A percentile compares a stretch with the other conserved stretches of the same genome.
These are phyloP conservation scores for Gaeumannomyces sp. DNA, from an alignment of 2,329 filamentous ascomycete species.

Conservation along the genomic window DNA sequence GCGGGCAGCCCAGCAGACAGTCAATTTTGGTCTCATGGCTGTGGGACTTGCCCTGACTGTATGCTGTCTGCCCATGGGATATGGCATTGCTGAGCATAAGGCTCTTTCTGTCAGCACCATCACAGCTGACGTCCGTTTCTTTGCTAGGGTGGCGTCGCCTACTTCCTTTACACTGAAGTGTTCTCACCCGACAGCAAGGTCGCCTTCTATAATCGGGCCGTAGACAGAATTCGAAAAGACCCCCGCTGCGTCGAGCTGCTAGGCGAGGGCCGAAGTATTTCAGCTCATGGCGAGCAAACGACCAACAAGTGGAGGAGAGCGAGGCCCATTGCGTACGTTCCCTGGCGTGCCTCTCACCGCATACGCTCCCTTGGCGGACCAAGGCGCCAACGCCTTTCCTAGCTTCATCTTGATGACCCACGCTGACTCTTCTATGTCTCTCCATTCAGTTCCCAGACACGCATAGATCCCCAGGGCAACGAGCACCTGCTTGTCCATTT, in stretches of 20 bases:
- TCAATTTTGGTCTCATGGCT: conserved; percentile 77
- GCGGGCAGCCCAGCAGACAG: conserved; percentile 80
- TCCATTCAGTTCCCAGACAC: conserved; percentile 51
- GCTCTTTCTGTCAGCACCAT: not conserved
- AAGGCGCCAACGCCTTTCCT: not conserved
- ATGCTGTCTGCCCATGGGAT: conserved; percentile 15
- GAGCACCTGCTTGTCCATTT: conserved; percentile 84
- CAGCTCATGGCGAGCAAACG: conserved; percentile 74
- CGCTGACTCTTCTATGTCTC: not conserved
- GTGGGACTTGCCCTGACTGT: conserved; percentile 72
- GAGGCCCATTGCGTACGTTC: conserved; percentile 52
- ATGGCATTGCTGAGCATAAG: not conserved
- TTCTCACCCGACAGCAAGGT: conserved; percentile 82
- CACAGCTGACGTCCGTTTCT: not conserved
- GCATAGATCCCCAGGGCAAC: conserved; percentile 66
- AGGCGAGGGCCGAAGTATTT: conserved; percentile 68
- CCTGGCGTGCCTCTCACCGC: conserved; percentile 1
- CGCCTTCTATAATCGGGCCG: conserved; percentile 79
- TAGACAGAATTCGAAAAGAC: conserved; percentile 71
- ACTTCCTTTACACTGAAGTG: conserved; percentile 74
- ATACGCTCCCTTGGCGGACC: too few relatives aligned
- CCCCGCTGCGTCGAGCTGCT: conserved; percentile 65
- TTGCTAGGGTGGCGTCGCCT: conserved; percentile 65
- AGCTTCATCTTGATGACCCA: conserved; percentile 14
- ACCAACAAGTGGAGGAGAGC: conserved; percentile 73